A percentile compares a stretch with the other conserved stretches of the same genome.
Evolutionary conservation across 176 grass and related monocot species (phyloP).

Genomic region (Ensete glaucum): DNA sequence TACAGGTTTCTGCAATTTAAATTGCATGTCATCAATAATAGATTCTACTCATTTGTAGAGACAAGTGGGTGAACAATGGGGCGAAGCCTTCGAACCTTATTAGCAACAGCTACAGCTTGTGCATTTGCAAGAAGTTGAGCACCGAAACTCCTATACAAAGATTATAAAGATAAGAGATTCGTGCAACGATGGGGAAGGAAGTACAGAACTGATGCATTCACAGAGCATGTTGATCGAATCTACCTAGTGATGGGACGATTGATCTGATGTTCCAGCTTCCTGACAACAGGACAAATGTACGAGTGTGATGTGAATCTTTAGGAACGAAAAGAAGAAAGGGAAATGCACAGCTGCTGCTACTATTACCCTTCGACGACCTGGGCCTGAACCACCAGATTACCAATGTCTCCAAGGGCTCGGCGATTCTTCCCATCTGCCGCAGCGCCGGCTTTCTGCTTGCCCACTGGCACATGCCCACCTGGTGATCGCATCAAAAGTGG

Average conservation of each 20-base stretch:
- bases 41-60: background rate
- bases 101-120: background rate
- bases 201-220: background rate
- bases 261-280: slow-evolving; percentile 1
- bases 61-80: background rate
- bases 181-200: background rate
- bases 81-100: slow-evolving; percentile 35
- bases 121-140: slow-evolving; percentile 22
- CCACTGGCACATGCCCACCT: slow-evolving; percentile 6
- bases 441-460: slow-evolving; percentile 7
- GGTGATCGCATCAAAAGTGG: background rate
- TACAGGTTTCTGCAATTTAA: slow-evolving; percentile 25
- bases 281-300: background rate
- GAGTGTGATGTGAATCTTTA: too few species aligned
- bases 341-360: background rate
- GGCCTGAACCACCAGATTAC: slow-evolving; percentile 9
- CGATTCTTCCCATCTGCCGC: slow-evolving; percentile 17
- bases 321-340: background rate
- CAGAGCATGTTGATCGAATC: background rate
- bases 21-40: background rate
- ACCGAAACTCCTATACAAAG: slow-evolving; percentile 10
- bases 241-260: slow-evolving; percentile 24
- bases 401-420: slow-evolving; percentile 22
- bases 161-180: too few species aligned
- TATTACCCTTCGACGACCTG: slow-evolving; percentile 14